phyloP scores from a whole-genome alignment of 2,329 filamentous ascomycete genomes.

The Trichophyton schoenleinii region DNA sequence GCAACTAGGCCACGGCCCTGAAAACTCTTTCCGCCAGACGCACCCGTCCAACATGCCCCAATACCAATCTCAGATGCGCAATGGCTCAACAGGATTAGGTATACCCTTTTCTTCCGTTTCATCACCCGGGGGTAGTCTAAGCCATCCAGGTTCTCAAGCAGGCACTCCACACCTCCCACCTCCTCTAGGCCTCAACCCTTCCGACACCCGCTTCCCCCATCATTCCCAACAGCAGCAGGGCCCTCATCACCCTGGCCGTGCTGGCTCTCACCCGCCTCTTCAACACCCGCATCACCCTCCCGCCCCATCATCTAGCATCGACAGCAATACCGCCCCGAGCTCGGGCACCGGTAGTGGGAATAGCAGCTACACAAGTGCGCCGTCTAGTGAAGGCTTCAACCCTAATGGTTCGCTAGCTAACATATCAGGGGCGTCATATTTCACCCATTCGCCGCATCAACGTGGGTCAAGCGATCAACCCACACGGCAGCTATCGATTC shows the following conservation, averaged over 20 bases:
- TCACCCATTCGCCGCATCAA: conserved; percentile 7
- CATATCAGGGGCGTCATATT: conserved; percentile 8
- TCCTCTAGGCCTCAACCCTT: conserved; percentile 22
- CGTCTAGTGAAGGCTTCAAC: background rate
- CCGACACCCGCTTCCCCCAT: conserved; percentile 26
- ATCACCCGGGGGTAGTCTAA: conserved; percentile 8
- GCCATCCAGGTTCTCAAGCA: conserved; percentile 9
- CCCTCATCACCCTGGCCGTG: conserved; percentile 13
- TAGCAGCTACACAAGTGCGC: conserved; percentile 2
- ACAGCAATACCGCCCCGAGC: conserved; percentile 2
- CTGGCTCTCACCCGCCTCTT: conserved; percentile 14
- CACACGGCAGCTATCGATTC: conserved; percentile 7
- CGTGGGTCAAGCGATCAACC: conserved; percentile 1
- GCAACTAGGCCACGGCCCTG: conserved; percentile 25
- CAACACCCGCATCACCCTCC: conserved; percentile 7
- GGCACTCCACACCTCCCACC: conserved; percentile 24
- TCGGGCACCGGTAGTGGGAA: conserved; percentile 3
- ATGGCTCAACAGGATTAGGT: conserved; percentile 11
- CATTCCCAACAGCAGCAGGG: conserved; percentile 20
- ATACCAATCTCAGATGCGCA: conserved; percentile 22
- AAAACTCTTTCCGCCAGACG: conserved; percentile 19
- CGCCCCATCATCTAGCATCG: conserved; percentile 5
- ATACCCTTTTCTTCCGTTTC: conserved; percentile 4
- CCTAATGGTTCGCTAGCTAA: conserved; percentile 5
- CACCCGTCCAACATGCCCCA: conserved; percentile 34